Conservation (phyloP, 768 basidiomycete genomes). For the Hortiboletus campestris region DNA sequence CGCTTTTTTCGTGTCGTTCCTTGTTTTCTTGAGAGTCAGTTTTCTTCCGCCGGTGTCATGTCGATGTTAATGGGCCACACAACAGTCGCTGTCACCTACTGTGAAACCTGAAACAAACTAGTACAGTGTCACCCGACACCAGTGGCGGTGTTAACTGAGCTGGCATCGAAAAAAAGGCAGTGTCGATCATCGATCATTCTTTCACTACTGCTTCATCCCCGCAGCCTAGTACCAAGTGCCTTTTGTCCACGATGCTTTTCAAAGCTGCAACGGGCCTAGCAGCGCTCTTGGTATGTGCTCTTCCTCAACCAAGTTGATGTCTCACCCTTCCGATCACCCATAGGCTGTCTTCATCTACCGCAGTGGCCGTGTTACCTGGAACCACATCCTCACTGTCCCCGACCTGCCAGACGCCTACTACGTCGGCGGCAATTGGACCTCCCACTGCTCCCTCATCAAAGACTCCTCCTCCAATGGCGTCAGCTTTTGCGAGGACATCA, state of each 20-base stretch:
- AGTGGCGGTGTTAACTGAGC: too few relatives aligned
- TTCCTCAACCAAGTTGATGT: neutral
- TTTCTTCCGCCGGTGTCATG: too few relatives aligned
- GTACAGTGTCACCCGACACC: too few relatives aligned
- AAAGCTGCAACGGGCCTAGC: slow-evolving; percentile 4
- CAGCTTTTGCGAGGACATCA: slow-evolving; percentile 61
- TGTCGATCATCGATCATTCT: too few relatives aligned
- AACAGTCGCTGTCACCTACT: too few relatives aligned
- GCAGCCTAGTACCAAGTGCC: too few relatives aligned
- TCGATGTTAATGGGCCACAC: too few relatives aligned
- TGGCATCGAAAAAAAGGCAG: too few relatives aligned
- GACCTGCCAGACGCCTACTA: slow-evolving; percentile 51
- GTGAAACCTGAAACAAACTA: too few relatives aligned
- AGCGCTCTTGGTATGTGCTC: slow-evolving; percentile 10
- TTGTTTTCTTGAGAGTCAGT: too few relatives aligned
- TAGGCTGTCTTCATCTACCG: slow-evolving; percentile 48
- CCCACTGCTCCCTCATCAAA: slow-evolving; percentile 43
- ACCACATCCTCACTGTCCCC: slow-evolving; percentile 42
- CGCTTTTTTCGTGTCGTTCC: too few relatives aligned
- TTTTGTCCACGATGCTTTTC: slow-evolving; percentile 9
- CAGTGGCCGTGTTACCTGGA: slow-evolving; percentile 39
- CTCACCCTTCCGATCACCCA: neutral
- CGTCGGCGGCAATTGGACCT: slow-evolving; percentile 45
- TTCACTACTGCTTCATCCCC: too few relatives aligned
- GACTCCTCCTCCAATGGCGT: slow-evolving; percentile 34